phyloP scores from a whole-genome alignment of 1,284 basidiomycete species.

The Tranzscheliella williamsii region DNA sequence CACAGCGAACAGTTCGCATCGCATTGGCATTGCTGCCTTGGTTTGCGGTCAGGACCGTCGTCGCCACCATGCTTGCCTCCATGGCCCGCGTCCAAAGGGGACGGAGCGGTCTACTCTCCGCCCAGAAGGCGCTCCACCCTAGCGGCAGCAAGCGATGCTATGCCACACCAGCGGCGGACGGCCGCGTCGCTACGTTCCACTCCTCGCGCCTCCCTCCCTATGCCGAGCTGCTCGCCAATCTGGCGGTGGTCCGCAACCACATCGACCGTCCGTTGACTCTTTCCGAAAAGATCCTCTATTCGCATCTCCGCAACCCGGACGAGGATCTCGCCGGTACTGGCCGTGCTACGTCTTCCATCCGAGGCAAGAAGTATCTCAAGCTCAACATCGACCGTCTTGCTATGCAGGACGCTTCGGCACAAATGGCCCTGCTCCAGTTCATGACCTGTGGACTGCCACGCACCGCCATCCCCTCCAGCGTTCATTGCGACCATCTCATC shows the following conservation, averaged over 20 bases:
- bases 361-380: constrained; percentile 89
- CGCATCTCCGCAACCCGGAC: constrained; percentile 81
- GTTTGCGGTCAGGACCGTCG: no score
- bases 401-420: constrained; percentile 99
- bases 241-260: constrained; percentile 73
- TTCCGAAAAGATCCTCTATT: constrained; percentile 96
- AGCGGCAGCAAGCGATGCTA: constrained; percentile 9
- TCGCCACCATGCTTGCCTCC: constrained; percentile 22
- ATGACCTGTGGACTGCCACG: constrained; percentile 90
- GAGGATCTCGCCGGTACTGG: constrained; percentile 71
- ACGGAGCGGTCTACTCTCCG: constrained; percentile 21
- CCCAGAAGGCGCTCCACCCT: constrained; percentile 26
- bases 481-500: constrained; percentile 85
- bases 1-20: no score
- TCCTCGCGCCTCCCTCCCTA: constrained; percentile 73
- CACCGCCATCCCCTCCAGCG: constrained; percentile 85
- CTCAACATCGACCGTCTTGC: constrained; percentile 90
- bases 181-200: constrained; percentile 45
- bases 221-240: constrained; percentile 72
- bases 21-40: no score
- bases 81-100: constrained; percentile 31
- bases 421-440: constrained; percentile 99
- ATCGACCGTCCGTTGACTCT: constrained; percentile 85
- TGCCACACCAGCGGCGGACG: constrained; percentile 30
- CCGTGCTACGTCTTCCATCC: constrained; percentile 64